Base-by-base conservation (phyloP, 495 filamentous ascomycete genomes). In the Delitschia confertaspora region DNA sequence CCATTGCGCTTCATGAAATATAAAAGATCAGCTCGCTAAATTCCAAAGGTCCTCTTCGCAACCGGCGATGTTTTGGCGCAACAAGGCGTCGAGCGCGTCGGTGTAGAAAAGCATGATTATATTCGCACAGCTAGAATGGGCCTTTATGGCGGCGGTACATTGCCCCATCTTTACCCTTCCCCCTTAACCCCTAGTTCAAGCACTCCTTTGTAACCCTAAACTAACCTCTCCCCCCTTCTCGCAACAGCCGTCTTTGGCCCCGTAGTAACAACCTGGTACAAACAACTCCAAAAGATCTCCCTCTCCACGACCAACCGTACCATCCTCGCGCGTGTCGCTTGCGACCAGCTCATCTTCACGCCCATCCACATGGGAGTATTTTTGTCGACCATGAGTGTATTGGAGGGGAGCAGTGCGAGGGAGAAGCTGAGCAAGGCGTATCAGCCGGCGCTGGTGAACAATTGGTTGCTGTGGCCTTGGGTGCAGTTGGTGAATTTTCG, bases 401-500 rank as follows among this genome's bases (percentile, higher is more conserved):
- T 98, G 65, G 91, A 98, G 63, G 91, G 91, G 21, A 60, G 60
- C 4, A 71, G 74, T 42, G 80, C 83, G 5, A 57, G 65, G 47
- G 76, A 85, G 55, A 93, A 88, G 71, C 66, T 87, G 38, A 61
- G 71, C 26, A 73, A 66, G 47, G 80, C 69, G 40, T 98, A 87
- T 58, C 51, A 58, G 37, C 66, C 71, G 4, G 82, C 80, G 33
- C 70, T 96, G 61, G 73, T 70, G 58, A 83, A 80, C 57, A 98
- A 98, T 62, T 88, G 83, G 71, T 76, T 85, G 63, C 70, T 98
- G 35, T 98, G 93, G 91, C 93, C 91, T 6, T 75, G 75, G 47
- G 87, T 96, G 45, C 91, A 98, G 69, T 64, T 80, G 38, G 72
- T 80, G 50, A 98, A 98, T 68, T 96, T 98, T 69, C 79, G 80